A percentile compares a stretch with the other conserved stretches of the same genome.
These are phyloP conservation scores for Naegleria lovaniensis DNA, from an alignment of 208 protist genomes.

Conservation along the genomic window DNA sequence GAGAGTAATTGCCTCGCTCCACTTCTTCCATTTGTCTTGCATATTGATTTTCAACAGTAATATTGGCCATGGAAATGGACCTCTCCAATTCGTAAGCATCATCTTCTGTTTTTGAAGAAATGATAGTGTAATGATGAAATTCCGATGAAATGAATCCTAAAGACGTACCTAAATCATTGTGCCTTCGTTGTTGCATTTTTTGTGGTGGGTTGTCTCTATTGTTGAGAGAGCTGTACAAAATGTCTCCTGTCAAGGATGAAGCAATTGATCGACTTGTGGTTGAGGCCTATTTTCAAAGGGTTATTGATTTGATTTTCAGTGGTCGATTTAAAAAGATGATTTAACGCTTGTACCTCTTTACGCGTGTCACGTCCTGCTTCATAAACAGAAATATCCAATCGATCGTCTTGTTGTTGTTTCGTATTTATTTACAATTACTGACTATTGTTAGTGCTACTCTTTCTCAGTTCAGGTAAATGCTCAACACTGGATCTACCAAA, in stretches of 20 bases:
- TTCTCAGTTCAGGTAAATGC: background rate
- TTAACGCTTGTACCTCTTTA: no score
- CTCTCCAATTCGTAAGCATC: background rate
- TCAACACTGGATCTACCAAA: background rate
- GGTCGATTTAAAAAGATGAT: no score
- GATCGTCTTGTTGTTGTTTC: no score
- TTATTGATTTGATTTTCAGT: no score
- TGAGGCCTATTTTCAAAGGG: no score
- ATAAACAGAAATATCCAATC: no score
- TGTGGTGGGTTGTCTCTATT: background rate
- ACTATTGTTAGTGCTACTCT: background rate
- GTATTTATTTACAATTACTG: background rate
- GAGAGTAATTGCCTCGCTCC: background rate
- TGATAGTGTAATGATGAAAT: background rate
- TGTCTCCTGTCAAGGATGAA: no score
- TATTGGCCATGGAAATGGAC: background rate
- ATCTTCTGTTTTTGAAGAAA: background rate
- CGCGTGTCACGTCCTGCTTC: no score
- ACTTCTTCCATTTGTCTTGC: background rate
- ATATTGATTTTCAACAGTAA: background rate
- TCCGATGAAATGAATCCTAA: background rate
- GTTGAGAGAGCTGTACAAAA: no score
- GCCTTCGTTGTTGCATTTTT: background rate
- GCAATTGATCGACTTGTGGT: no score
- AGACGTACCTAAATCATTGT: background rate